Base-by-base conservation (phyloP, 83 land plant genomes). In the Thuja plicata region DNA sequence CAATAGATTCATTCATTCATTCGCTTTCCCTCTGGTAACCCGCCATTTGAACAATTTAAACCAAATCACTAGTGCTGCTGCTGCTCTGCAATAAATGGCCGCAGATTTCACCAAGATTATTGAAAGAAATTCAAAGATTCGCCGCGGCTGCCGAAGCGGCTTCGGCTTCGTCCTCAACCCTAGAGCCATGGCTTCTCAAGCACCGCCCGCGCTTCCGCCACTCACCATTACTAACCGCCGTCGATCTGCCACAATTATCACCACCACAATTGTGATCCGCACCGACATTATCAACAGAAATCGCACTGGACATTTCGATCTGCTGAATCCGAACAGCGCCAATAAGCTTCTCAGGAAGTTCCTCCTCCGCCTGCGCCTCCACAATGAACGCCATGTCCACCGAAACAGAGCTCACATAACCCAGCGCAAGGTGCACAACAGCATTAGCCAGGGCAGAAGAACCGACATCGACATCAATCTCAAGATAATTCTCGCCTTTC, bases 311-410 rank as follows among this genome's bases (percentile, higher is more conserved):
- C 97, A 97, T 96, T 90, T 97, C 96, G 89, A 98, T 97, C 94
- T 98, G 99, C 35, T 94, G 94, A 21, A 98, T 86, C 84, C 99
- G 90, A 2, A 97, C 98, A 16, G 98, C 98, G 3, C 99, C 99
- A 1, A 98, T 12, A 12, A 98, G 85, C 85, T 88, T 91, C 93
- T 98, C 99, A 30, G 99, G 99, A 30, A 98, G 89, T 91, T 98
- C 99, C 17, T 97, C 97, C 87, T 97, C 99, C 43, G 88, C 54
- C 93, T 96, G 97, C 32, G 97, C 88, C 95, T 98, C 99, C 87
- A 98, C 94, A 89, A 97, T 76, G 86, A 97, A 98, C 43, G 97
- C 99, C 96, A 98, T 95, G 88, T 98, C 97, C 50, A 96, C 93
- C 19, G 95, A 91, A 70, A 98, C 99, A 32, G 94, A 89, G 21